Conservation (phyloP, 495 filamentous ascomycete species). For the Extremus antarcticus region DNA sequence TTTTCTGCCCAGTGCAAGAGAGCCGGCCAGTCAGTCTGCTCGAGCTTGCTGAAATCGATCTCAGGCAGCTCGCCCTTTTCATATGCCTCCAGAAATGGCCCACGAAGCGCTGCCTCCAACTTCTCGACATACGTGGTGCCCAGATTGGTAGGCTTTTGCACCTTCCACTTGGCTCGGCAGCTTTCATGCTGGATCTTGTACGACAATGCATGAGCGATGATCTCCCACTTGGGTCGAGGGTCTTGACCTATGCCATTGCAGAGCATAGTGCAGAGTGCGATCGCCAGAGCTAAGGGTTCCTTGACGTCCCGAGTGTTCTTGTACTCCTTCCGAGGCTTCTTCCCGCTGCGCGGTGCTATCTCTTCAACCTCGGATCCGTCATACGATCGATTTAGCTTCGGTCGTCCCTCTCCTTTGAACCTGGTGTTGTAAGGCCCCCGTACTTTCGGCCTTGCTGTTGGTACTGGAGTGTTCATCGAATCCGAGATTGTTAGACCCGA, state of each 20-base stretch:
- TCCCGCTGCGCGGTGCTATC: no score
- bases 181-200: constrained; percentile 9
- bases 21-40: constrained; percentile 63
- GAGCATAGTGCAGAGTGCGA: constrained; percentile 61
- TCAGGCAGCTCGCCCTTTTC: constrained; percentile 51
- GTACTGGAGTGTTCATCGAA: no score
- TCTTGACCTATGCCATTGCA: constrained; percentile 58
- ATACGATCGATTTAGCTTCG: background rate
- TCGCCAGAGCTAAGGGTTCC: constrained; percentile 42
- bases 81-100: constrained; percentile 66
- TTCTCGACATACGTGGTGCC: constrained; percentile 52
- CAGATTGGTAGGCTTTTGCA: constrained; percentile 38
- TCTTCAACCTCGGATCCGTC: no score
- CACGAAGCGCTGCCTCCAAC: constrained; percentile 66
- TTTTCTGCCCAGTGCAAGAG: constrained; percentile 61
- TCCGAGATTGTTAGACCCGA: no score
- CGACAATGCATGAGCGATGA: constrained; percentile 38
- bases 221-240: constrained; percentile 53
- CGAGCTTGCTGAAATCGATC: constrained; percentile 61
- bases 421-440: background rate
- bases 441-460: no score
- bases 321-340: no score
- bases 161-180: constrained; percentile 32
- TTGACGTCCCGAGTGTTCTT: no score
- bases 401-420: background rate